These are phyloP conservation scores for Cyclocybe cylindracea DNA, from an alignment of 768 basidiomycete species.

Conservation along the genomic window DNA sequence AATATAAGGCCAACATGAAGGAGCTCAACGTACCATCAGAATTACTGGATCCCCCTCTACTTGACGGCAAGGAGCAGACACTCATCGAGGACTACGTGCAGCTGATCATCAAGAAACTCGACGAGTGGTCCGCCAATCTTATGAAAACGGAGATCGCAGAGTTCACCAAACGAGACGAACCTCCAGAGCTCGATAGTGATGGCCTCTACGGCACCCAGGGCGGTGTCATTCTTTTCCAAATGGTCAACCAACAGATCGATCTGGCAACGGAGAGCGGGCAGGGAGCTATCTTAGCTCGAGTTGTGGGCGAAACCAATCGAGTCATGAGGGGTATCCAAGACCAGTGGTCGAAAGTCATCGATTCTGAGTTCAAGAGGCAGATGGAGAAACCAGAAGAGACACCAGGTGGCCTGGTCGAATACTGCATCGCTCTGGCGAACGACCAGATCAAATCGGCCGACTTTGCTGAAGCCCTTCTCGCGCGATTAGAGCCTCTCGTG, in stretches of 20 bases:
- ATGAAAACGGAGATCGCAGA: slow-evolving; percentile 89
- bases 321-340: slow-evolving; percentile 89
- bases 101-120: slow-evolving; percentile 91
- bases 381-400: slow-evolving; percentile 87
- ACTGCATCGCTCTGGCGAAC: slow-evolving; percentile 94
- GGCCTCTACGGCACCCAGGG: slow-evolving; percentile 91
- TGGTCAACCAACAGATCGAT: slow-evolving; percentile 97
- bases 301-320: slow-evolving; percentile 84
- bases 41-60: slow-evolving; percentile 83
- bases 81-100: slow-evolving; percentile 95
- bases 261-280: slow-evolving; percentile 95
- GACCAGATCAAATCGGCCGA: slow-evolving; percentile 98
- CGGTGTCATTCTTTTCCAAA: slow-evolving; percentile 94
- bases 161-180: slow-evolving; percentile 79
- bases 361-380: slow-evolving; percentile 85
- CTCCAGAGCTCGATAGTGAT: slow-evolving; percentile 88
- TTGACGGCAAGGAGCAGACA: slow-evolving; percentile 91
- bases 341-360: slow-evolving; percentile 84
- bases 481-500: slow-evolving; percentile 87
- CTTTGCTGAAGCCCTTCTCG: slow-evolving; percentile 84
- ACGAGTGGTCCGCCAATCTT: slow-evolving; percentile 94
- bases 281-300: slow-evolving; percentile 87
- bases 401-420: slow-evolving; percentile 89
- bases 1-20: slow-evolving; percentile 94
- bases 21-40: slow-evolving; percentile 84